Evolutionary conservation across 2,329 filamentous ascomycete species (phyloP).

Genomic region (Colletotrichum salicis): DNA sequence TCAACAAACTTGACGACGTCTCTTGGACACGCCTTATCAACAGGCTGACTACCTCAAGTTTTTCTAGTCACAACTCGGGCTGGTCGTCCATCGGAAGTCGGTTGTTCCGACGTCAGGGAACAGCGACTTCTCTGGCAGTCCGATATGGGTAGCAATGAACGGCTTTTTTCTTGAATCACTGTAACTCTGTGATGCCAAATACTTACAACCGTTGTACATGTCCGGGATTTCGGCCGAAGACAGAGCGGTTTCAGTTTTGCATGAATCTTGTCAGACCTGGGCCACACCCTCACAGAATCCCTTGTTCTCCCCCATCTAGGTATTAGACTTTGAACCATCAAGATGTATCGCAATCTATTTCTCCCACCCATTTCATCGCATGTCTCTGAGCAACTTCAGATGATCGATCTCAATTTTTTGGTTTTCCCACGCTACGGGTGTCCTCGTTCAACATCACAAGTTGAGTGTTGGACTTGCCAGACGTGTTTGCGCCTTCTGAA

Average conservation of each 20-base stretch:
- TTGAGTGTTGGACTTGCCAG: not conserved
- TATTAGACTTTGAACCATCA: constrained; percentile 2
- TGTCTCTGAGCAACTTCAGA: constrained; percentile 22
- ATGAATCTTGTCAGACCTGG: constrained; percentile 6
- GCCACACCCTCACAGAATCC: not conserved
- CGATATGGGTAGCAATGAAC: not conserved
- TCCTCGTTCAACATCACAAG: not conserved
- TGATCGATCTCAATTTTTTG: constrained; percentile 7
- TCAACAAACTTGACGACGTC: constrained; percentile 24
- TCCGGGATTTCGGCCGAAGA: not conserved
- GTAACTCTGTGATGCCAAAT: not conserved
- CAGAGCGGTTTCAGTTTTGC: constrained; percentile 23
- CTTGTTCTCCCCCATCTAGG: not conserved
- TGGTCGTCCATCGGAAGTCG: not conserved
- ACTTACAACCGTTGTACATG: not conserved
- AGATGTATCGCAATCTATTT: not conserved
- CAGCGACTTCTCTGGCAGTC: not conserved
- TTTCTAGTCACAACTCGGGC: not conserved
- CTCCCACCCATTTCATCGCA: constrained; percentile 14
- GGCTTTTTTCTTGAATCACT: not conserved
- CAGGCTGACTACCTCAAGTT: not conserved
- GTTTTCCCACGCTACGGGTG: not conserved
- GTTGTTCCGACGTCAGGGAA: not conserved
- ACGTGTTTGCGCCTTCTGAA: not conserved
- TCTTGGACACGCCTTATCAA: not conserved